Base-by-base conservation (phyloP, 2,329 filamentous ascomycete genomes). In the Elsinoe perseae region DNA sequence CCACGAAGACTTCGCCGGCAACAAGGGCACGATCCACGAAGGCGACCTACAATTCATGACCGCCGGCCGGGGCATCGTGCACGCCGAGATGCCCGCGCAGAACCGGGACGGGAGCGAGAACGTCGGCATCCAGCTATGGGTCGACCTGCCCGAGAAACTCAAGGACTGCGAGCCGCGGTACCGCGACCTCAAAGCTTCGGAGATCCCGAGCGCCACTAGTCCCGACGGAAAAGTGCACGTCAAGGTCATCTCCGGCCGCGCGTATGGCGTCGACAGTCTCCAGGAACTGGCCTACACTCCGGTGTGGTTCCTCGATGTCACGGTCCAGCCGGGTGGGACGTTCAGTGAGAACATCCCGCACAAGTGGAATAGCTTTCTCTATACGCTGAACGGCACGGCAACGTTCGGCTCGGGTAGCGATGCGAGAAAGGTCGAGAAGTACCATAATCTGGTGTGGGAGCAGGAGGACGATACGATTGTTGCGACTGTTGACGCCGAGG, bases 41-140 rank as follows among this genome's bases (percentile, higher is more conserved):
- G 92, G 92, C n/a, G 92, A 96, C 68, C 74, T 97, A 48, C 92
- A 97, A 69, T 97, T 97, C 78, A 97, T 97, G 93, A 96, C 92
- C 0, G 92, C 92, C 1, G 92, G 92, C 3, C 77, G 80, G 18
- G 92, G 92, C 40, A 95, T 97, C 65, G 87, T 96, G 71, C 93
- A 97, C 71, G 89, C 91, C 34, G 92, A 97, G 73, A 96, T 97
- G 90, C 92, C 92, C 8, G 80, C 82, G 56, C 82, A 87, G 66
- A 89, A 89, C 68, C 69, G 78, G 0, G 87, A 93, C 68, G 88
- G 88, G 52, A 81, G 77, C 57, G 76, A 85, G 58, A 95, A 91
- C 69, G 80, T 95, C 55, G 92, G 92, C 30, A 81, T 97, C 73
- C 93, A 97, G 75, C 78, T 97, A 20, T 97, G 93, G 92, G 91